These are phyloP conservation scores for Lachancea meyersii DNA, from an alignment of 805 yeast genomes.

Conservation along the genomic window DNA sequence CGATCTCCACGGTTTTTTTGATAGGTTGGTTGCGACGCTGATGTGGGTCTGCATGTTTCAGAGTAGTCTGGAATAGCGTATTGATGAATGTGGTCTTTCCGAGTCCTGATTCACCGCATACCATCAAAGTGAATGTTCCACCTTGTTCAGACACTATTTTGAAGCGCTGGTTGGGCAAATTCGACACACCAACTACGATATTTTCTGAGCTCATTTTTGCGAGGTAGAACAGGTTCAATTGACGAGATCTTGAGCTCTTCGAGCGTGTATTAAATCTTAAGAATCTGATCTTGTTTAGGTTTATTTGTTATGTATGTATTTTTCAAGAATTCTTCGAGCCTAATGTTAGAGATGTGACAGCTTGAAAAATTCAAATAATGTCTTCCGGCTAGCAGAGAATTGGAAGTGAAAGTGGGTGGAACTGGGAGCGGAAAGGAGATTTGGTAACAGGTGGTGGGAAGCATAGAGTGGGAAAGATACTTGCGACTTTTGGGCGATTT, in stretches of 20 bases:
- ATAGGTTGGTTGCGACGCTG: constrained; percentile 42
- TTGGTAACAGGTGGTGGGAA: too few species aligned
- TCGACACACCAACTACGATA: constrained; percentile 58
- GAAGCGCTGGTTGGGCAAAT: constrained; percentile 71
- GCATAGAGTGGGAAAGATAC: too few species aligned
- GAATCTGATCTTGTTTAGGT: background rate
- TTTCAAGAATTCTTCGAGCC: constrained; percentile 1
- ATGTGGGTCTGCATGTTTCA: constrained; percentile 48
- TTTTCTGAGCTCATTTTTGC: constrained; percentile 9
- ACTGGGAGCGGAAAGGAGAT: too few species aligned
- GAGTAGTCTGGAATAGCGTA: constrained; percentile 70
- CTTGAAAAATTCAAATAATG: too few species aligned
- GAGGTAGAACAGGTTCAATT: background rate
- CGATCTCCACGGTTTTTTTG: constrained; percentile 69
- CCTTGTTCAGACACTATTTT: constrained; percentile 71
- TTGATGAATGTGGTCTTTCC: constrained; percentile 91
- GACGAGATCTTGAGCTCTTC: background rate
- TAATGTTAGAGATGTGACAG: too few species aligned
- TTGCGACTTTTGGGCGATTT: too few species aligned
- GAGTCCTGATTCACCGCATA: constrained; percentile 86
- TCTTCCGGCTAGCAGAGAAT: too few species aligned
- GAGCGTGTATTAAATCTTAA: background rate
- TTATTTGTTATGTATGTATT: background rate
- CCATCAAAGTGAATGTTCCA: constrained; percentile 71
- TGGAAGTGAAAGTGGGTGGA: too few species aligned